Evolutionary conservation across 208 protist species (phyloP).

Genomic region (Leishmania amazonensis): DNA sequence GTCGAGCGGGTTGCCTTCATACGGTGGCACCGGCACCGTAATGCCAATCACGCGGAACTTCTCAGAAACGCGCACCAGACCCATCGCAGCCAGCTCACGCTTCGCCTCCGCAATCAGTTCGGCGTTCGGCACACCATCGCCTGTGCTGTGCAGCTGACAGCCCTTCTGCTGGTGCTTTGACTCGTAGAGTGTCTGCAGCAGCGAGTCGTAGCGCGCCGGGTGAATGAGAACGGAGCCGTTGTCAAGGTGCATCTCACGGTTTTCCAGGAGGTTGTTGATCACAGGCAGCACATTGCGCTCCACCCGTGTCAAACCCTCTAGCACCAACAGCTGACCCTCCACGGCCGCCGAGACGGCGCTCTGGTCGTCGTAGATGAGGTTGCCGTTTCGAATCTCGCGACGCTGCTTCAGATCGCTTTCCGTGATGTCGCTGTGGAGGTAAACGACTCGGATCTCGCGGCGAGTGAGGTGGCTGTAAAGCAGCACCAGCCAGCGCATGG

Average conservation of each 20-base stretch:
- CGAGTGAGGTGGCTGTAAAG: constrained; percentile 71
- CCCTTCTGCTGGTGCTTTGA: constrained; percentile 19
- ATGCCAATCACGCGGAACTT: constrained; percentile 95
- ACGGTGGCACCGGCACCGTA: constrained; percentile 91
- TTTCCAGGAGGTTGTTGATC: constrained; percentile 96
- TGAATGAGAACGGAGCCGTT: constrained; percentile 92
- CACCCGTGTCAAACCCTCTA: constrained; percentile 95
- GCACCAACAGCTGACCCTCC: constrained; percentile 91
- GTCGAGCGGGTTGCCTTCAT: constrained; percentile 86
- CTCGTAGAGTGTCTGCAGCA: constrained; percentile 59
- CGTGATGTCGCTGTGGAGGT: constrained; percentile 94
- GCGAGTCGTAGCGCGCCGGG: constrained; percentile 87
- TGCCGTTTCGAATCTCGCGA: constrained; percentile 89
- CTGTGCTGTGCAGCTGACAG: not conserved
- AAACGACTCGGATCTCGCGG: constrained; percentile 88
- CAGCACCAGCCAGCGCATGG: constrained; percentile 85
- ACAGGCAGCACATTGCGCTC: constrained; percentile 95
- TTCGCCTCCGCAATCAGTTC: constrained; percentile 38
- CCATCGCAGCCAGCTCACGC: constrained; percentile 63
- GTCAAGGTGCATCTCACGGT: constrained; percentile 96
- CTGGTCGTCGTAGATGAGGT: constrained; percentile 92
- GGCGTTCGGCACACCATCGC: not conserved
- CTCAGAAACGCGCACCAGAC: constrained; percentile 88
- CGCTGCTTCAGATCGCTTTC: constrained; percentile 96
- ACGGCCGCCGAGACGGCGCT: constrained; percentile 91